These are phyloP conservation scores for Berberis vulgaris DNA, from an alignment of 164 flowering plant species.

Conservation along the genomic window DNA sequence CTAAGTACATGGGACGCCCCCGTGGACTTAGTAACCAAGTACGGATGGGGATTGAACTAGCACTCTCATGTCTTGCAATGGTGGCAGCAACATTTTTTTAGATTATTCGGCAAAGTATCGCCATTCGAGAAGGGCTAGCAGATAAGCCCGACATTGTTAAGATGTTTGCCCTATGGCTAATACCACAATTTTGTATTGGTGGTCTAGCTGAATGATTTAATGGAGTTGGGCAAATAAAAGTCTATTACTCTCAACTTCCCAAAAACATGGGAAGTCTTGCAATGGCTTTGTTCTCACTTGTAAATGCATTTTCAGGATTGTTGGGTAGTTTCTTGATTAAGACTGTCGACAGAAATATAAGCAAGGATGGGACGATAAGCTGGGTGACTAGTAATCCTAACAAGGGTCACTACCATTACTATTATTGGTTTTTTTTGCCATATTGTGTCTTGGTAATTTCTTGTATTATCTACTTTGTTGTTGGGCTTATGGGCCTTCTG, in stretches of 20 bases:
- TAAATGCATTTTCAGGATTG: conserved; percentile 50
- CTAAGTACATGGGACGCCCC: too few species aligned
- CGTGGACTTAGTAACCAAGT: too few species aligned
- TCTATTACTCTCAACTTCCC: conserved; percentile 70
- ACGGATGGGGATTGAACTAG: too few species aligned
- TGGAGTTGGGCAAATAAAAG: conserved; percentile 63
- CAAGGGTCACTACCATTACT: background rate
- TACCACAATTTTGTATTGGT: conserved; percentile 41
- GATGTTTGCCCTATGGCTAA: conserved; percentile 79
- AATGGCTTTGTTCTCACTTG: conserved; percentile 39
- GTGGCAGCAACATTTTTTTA: conserved; percentile 27
- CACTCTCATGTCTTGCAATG: conserved; percentile 10
- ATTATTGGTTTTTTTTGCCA: background rate
- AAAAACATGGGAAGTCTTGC: conserved; percentile 69
- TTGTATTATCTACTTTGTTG: background rate
- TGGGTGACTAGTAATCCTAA: background rate
- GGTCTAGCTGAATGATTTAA: conserved; percentile 79
- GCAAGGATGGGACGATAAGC: conserved; percentile 1
- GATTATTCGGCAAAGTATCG: conserved; percentile 32
- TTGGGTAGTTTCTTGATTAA: conserved; percentile 37
- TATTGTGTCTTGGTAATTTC: background rate
- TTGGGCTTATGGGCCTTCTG: background rate
- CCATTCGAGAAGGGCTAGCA: conserved; percentile 24
- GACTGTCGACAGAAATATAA: conserved; percentile 30
- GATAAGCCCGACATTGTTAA: conserved; percentile 13